Percentiles rank a stretch among this genome's conserved stretches.
phyloP scores from a whole-genome alignment of 2,329 filamentous ascomycete species.

The Pseudodiploospora longispora region DNA sequence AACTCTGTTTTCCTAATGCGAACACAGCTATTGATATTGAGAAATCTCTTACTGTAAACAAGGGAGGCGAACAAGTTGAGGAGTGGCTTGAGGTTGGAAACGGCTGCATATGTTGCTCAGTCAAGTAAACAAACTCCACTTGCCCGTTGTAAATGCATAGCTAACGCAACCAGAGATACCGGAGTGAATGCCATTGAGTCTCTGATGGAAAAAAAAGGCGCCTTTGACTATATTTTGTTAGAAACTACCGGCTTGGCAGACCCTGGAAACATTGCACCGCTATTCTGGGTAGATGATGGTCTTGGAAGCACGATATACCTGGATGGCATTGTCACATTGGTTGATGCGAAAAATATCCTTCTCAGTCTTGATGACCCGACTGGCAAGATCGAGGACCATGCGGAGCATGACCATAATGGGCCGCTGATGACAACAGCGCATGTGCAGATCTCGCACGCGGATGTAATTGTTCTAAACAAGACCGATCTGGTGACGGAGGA shows the following conservation, averaged over 20 bases:
- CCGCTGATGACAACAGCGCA: constrained; percentile 85
- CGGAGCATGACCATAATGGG: constrained; percentile 45
- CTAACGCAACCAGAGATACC: constrained; percentile 53
- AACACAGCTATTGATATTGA: constrained; percentile 81
- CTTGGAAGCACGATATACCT: constrained; percentile 92
- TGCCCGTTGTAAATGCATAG: neutral
- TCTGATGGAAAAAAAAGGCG: constrained; percentile 85
- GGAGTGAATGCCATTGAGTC: constrained; percentile 94
- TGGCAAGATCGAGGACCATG: constrained; percentile 43
- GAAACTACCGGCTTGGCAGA: constrained; percentile 95
- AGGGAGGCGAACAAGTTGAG: constrained; percentile 72
- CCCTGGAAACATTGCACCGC: constrained; percentile 86
- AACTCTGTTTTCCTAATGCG: constrained; percentile 3
- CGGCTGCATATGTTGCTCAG: constrained; percentile 94
- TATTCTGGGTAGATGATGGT: constrained; percentile 97
- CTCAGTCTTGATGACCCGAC: constrained; percentile 68
- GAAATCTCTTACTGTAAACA: constrained; percentile 85
- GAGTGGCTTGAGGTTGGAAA: constrained; percentile 97
- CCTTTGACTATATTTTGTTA: constrained; percentile 94
- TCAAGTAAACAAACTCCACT: constrained; percentile 54
- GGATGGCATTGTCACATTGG: constrained; percentile 90
- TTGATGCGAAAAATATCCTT: constrained; percentile 90
- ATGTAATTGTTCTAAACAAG: constrained; percentile 94
- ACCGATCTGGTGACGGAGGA: constrained; percentile 67
- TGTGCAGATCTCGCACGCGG: constrained; percentile 92